phyloP scores from a whole-genome alignment of 495 filamentous ascomycete genomes.

The Penicillium fimorum region DNA sequence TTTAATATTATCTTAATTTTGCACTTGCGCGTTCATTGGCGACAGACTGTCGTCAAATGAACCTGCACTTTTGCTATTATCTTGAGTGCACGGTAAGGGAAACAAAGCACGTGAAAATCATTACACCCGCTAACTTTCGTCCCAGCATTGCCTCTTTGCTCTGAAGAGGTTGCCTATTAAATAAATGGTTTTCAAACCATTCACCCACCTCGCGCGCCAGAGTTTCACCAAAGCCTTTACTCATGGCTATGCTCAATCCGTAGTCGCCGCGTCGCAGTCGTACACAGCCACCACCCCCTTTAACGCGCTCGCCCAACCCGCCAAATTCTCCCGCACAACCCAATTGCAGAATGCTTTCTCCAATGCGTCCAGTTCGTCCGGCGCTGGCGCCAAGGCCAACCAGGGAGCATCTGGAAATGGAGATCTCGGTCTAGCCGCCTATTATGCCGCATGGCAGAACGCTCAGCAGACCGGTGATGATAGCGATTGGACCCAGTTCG shows the following conservation, averaged over 20 bases:
- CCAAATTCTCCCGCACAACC: slow-evolving; percentile 60
- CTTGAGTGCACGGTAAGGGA: slow-evolving; percentile 50
- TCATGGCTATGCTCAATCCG: slow-evolving; percentile 95
- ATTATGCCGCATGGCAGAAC: slow-evolving; percentile 84
- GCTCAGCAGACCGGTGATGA: slow-evolving; percentile 67
- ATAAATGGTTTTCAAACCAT: slow-evolving; percentile 83
- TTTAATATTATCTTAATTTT: slow-evolving; percentile 9
- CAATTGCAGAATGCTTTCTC: slow-evolving; percentile 73
- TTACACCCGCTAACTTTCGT: neutral
- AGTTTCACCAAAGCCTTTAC: slow-evolving; percentile 94
- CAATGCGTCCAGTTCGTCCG: slow-evolving; percentile 52
- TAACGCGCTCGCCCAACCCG: slow-evolving; percentile 50
- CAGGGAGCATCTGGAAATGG: slow-evolving; percentile 44
- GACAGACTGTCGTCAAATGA: slow-evolving; percentile 61
- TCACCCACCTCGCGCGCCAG: slow-evolving; percentile 92
- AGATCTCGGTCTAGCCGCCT: slow-evolving; percentile 69
- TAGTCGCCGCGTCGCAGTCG: slow-evolving; percentile 91
- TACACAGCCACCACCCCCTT: slow-evolving; percentile 72
- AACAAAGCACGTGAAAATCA: neutral
- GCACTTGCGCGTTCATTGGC: slow-evolving; percentile 58
- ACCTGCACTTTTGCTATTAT: slow-evolving; percentile 53
- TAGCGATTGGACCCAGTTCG: slow-evolving; percentile 86
- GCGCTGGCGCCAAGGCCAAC: slow-evolving; percentile 46
- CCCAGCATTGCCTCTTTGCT: slow-evolving; percentile 49
- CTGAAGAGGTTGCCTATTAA: slow-evolving; percentile 52